Evolutionary conservation across 257 asterid species (phyloP), one percentile per base, ranked within the genome.

Genomic region (Solanum megistacrolobum): DNA sequence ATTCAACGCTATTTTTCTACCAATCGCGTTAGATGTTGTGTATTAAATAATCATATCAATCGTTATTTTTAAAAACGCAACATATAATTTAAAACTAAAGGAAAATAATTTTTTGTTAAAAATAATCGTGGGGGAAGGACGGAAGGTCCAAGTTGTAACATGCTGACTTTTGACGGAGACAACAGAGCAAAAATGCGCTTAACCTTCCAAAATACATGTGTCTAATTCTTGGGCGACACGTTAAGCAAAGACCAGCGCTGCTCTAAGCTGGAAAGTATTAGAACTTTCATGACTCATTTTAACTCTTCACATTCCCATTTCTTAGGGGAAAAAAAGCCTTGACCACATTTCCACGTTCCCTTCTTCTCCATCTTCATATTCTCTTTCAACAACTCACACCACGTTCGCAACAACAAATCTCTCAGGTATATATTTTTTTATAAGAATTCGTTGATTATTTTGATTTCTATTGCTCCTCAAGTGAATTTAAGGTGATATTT

Each of bases 341-440:
- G 1, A 27, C 16, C 31, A 29, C 31, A 29, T 29, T 29, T 29
- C 31, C 31, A 29, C 31, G 31, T 29, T 29, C 31, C 31, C 31
- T 29, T 29, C 31, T 29, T 29, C 31, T 78, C 65, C n/a, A 12
- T 41, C 36, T 78, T 25, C 62, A 41, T 41, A 8, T 43, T 43
- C 85, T 81, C 85, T 81, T 48, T 48, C 85, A 46, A 82, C 85
- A 48, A 82, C 69, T 82, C 85, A 82, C 31, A 3, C 85, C 85
- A 46, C 85, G 68, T 81, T 81, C 84, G 36, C 84, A 2, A 41
- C 36, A 78, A 1, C 35, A 79, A 79, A 9, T 41, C 21, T 12
- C 38, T 79, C 65, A 79, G 85, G 85, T 79, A 79, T 27, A 8
- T 39, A 36, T 21, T 73, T 34, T 12, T 35, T 31, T 31, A 25